Conservation (phyloP, 2,329 filamentous ascomycete genomes). For the Diaporthe australafricana region DNA sequence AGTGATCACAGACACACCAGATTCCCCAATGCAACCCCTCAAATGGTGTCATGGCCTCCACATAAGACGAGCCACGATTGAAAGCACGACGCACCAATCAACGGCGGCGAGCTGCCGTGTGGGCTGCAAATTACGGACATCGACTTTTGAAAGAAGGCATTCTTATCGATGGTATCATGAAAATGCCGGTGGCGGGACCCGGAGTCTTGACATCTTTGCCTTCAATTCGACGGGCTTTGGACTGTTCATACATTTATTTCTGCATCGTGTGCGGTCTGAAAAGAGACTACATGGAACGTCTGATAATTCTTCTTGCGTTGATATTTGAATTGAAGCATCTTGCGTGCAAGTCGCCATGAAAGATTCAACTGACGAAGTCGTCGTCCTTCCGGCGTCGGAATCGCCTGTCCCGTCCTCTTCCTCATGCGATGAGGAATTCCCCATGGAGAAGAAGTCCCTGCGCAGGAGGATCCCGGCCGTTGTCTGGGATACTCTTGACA, state of each 20-base stretch:
- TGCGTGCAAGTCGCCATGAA: constrained; percentile 8
- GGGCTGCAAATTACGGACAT: neutral
- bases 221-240: neutral
- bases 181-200: neutral
- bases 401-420: neutral
- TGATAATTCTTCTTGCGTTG: neutral
- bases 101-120: neutral
- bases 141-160: no score
- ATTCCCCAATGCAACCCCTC: constrained; percentile 9
- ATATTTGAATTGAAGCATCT: no score
- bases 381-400: constrained; percentile 1
- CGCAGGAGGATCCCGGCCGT: constrained; percentile 39
- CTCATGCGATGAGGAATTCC: neutral
- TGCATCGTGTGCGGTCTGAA: neutral
- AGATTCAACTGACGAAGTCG: neutral
- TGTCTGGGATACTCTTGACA: constrained; percentile 38
- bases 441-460: constrained; percentile 33
- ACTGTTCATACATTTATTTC: neutral
- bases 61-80: constrained; percentile 28
- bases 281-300: rapidly evolving
- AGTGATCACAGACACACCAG: neutral
- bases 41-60: constrained; percentile 35
- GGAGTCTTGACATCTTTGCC: neutral
- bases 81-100: constrained; percentile 30
- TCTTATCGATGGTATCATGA: constrained; percentile 35